Conservation (phyloP, 345 rosid species). For the Salix viminalis region DNA sequence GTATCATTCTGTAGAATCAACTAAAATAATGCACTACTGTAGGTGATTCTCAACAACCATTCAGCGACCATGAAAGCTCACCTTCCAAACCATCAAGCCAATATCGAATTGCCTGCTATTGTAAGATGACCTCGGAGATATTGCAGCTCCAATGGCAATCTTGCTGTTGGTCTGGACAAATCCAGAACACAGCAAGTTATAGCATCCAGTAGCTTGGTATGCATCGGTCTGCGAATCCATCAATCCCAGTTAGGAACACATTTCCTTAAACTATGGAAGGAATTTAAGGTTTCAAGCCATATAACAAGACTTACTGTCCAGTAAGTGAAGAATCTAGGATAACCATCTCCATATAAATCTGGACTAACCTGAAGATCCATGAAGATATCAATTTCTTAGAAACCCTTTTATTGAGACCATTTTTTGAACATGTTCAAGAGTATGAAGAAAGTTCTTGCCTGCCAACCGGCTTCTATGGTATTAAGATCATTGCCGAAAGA, state of each 20-base stretch:
- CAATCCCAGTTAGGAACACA: background rate
- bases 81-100: conserved; percentile 34
- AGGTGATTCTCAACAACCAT: background rate
- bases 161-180: conserved; percentile 32
- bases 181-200: conserved; percentile 33
- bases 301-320: conserved; percentile 27
- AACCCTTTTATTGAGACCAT: background rate
- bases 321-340: conserved; percentile 35
- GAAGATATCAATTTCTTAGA: background rate
- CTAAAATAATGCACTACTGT: background rate
- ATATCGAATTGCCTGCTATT: conserved; percentile 28
- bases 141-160: conserved; percentile 38
- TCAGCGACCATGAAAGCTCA: conserved; percentile 1
- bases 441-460: conserved; percentile 13
- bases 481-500: conserved; percentile 33
- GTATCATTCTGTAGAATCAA: background rate
- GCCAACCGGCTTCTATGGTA: conserved; percentile 40
- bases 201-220: conserved; percentile 36
- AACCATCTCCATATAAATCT: conserved; percentile 29
- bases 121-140: conserved; percentile 31
- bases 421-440: background rate
- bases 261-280: background rate
- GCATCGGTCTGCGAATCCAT: conserved; percentile 29
- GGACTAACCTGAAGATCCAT: conserved; percentile 26
- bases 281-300: background rate